phyloP scores from a whole-genome alignment of 345 rosid species.

The Clarkia xantiana region DNA sequence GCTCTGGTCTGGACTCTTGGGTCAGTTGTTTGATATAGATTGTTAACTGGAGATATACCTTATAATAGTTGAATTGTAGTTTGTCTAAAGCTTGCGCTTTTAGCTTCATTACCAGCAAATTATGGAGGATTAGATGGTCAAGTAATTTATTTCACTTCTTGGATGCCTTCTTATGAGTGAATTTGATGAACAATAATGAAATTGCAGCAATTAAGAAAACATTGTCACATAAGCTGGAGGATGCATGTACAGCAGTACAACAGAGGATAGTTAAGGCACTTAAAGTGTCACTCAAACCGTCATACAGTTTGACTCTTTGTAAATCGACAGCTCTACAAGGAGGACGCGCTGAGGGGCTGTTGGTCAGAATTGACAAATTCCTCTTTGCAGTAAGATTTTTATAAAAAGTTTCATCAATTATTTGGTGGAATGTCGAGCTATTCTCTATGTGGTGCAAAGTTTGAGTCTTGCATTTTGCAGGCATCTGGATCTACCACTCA shows the following conservation, averaged over 20 bases:
- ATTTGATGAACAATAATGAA: neutral
- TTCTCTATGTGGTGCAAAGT: neutral
- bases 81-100: too few species aligned
- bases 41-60: too few species aligned
- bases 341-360: constrained; percentile 69
- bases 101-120: too few species aligned
- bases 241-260: constrained; percentile 64
- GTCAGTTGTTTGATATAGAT: too few species aligned
- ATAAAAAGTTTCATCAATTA: neutral
- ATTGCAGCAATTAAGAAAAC: constrained; percentile 89
- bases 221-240: constrained; percentile 77
- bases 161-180: neutral
- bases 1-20: too few species aligned
- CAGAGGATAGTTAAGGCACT: constrained; percentile 82
- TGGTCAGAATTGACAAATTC: constrained; percentile 72
- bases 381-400: constrained; percentile 42
- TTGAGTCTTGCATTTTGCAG: constrained; percentile 4
- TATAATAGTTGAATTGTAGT: too few species aligned
- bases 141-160: constrained; percentile 9
- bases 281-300: constrained; percentile 60
- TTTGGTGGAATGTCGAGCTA: too few species aligned
- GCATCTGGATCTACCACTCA: constrained; percentile 26
- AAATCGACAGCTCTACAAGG: constrained; percentile 77
- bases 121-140: too few species aligned
- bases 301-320: constrained; percentile 75